phyloP scores from a whole-genome alignment of 2,329 filamentous ascomycete species.

The Cladophialophora carrionii region DNA sequence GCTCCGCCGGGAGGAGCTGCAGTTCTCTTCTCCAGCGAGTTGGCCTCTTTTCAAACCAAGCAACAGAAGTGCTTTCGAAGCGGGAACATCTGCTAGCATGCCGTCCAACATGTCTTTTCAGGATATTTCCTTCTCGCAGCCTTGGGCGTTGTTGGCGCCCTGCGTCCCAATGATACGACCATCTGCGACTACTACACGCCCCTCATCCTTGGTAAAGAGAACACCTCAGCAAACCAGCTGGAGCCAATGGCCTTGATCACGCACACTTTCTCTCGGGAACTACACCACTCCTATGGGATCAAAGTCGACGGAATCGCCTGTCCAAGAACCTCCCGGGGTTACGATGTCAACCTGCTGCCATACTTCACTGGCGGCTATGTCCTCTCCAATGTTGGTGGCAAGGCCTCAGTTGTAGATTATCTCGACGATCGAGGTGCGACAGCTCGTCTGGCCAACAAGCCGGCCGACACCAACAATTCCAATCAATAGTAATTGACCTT shows the following conservation, averaged over 20 bases:
- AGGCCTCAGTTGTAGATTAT: slow-evolving; percentile 60
- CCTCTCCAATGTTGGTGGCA: slow-evolving; percentile 55
- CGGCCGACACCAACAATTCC: slow-evolving; percentile 55
- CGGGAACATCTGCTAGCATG: neutral
- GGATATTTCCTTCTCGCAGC: slow-evolving; percentile 35
- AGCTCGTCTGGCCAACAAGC: slow-evolving; percentile 60
- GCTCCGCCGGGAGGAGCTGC: neutral
- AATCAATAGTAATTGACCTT: slow-evolving; percentile 53
- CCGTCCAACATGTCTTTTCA: slow-evolving; percentile 18
- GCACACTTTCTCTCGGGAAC: slow-evolving; percentile 66
- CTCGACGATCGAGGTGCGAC: slow-evolving; percentile 63
- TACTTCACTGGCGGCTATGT: slow-evolving; percentile 62
- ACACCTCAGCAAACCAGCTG: slow-evolving; percentile 62
- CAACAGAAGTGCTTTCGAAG: neutral
- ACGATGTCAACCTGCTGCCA: slow-evolving; percentile 59
- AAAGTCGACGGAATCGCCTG: slow-evolving; percentile 62
- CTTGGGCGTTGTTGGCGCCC: slow-evolving; percentile 43
- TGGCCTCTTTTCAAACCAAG: neutral
- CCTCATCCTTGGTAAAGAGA: slow-evolving; percentile 60
- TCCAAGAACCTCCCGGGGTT: slow-evolving; percentile 54
- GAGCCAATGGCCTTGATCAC: slow-evolving; percentile 61
- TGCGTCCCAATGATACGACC: slow-evolving; percentile 55
- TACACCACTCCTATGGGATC: slow-evolving; percentile 59
- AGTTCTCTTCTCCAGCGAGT: slow-evolving; percentile 5
- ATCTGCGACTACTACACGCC: slow-evolving; percentile 67